Percentiles rank a stretch among this genome's conserved stretches.
phyloP scores from a whole-genome alignment of 208 protist genomes.

The Crithidia acanthocephali region DNA sequence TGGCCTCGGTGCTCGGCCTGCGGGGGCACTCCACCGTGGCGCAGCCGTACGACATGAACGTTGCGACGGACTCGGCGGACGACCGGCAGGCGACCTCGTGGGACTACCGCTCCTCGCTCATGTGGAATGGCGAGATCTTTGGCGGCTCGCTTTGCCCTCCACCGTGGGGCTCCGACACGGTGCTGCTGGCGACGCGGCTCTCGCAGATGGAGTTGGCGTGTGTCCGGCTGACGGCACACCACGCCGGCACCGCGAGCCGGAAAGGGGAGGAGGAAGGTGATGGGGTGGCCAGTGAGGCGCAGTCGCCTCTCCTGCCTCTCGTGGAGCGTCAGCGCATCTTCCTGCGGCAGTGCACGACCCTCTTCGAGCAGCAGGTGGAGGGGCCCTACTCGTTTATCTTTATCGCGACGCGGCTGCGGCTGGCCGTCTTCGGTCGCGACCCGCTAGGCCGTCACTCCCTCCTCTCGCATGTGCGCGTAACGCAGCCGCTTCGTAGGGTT shows the following conservation, averaged over 20 bases:
- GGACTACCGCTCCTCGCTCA: slow-evolving; percentile 54
- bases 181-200: slow-evolving; percentile 59
- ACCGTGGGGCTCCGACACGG: slow-evolving; percentile 76
- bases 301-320: slow-evolving; percentile 18
- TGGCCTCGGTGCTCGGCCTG: slow-evolving; percentile 69
- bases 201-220: slow-evolving; percentile 60
- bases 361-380: slow-evolving; percentile 78
- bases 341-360: slow-evolving; percentile 51
- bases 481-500: not conserved
- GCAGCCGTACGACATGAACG: slow-evolving; percentile 78
- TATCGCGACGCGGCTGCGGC: slow-evolving; percentile 56
- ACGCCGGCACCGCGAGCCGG: not conserved
- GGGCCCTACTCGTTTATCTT: slow-evolving; percentile 90
- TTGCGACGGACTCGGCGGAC: slow-evolving; percentile 45
- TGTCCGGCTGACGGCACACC: slow-evolving; percentile 13
- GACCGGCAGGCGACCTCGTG: slow-evolving; percentile 23
- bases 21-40: slow-evolving; percentile 51
- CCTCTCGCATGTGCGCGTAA: slow-evolving; percentile 54
- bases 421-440: slow-evolving; percentile 89
- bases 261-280: not conserved
- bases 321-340: slow-evolving; percentile 55
- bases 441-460: slow-evolving; percentile 88
- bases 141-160: slow-evolving; percentile 66
- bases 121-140: slow-evolving; percentile 92
- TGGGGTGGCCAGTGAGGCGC: not conserved